phyloP scores from a whole-genome alignment of 2,329 filamentous ascomycete species.

The Beauveria sp. region DNA sequence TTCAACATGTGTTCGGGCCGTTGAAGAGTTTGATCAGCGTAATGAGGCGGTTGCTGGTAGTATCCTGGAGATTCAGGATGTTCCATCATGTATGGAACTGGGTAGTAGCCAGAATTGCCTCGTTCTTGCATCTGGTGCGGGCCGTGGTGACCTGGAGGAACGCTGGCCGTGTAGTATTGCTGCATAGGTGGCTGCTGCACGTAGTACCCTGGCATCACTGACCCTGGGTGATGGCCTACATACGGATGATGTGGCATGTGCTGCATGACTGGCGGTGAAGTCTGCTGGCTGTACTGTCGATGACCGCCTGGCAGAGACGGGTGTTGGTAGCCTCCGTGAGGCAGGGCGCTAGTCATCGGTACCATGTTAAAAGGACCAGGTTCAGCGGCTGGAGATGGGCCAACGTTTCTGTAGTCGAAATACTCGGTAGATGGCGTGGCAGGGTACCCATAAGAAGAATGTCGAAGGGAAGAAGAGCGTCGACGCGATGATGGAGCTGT shows the following conservation, averaged over 20 bases:
- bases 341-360: conserved; percentile 30
- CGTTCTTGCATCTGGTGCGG: conserved; percentile 23
- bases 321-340: conserved; percentile 25
- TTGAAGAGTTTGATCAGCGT: conserved; percentile 20
- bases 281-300: conserved; percentile 21
- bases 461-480: neutral
- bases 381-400: conserved; percentile 9
- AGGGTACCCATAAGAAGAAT: conserved; percentile 8
- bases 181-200: conserved; percentile 31
- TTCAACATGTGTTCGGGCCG: neutral
- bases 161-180: conserved; percentile 28
- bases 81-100: conserved; percentile 21
- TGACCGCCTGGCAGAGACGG: conserved; percentile 23
- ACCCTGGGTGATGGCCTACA: conserved; percentile 23
- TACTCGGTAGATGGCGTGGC: conserved; percentile 30
- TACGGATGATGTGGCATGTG: conserved; percentile 26
- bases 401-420: conserved; percentile 26
- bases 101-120: conserved; percentile 29
- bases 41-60: conserved; percentile 28
- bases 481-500: neutral
- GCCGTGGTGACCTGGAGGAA: conserved; percentile 26
- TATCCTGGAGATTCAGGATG: conserved; percentile 31
- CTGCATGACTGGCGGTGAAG: conserved; percentile 23
- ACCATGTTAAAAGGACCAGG: conserved; percentile 32
- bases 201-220: conserved; percentile 32